Conservation (phyloP, 2,329 filamentous ascomycete genomes). For the Chaetomium sp. region DNA sequence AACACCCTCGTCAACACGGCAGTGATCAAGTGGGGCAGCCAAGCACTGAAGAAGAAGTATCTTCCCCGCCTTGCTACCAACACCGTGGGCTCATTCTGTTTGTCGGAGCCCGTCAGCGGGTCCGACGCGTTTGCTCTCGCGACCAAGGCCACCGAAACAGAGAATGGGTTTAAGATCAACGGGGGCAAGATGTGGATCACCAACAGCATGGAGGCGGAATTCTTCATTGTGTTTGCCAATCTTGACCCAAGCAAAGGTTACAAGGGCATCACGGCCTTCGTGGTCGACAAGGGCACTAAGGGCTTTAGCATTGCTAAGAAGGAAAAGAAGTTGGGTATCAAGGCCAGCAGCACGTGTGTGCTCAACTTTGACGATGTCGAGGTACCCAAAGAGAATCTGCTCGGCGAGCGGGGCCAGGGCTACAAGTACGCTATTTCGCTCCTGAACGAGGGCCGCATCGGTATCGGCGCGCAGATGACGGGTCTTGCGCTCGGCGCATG, state of each 20-base stretch:
- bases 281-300: constrained; percentile 82
- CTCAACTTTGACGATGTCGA: constrained; percentile 96
- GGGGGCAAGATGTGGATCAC: constrained; percentile 99
- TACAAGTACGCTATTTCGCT: constrained; percentile 97
- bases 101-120: constrained; percentile 86
- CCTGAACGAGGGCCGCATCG: constrained; percentile 93
- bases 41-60: constrained; percentile 74
- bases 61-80: constrained; percentile 84
- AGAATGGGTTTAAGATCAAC: constrained; percentile 76
- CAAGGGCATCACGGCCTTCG: constrained; percentile 93
- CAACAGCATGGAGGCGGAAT: constrained; percentile 84
- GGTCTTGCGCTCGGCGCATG: constrained; percentile 89
- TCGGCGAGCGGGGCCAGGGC: constrained; percentile 82
- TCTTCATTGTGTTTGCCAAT: constrained; percentile 98
- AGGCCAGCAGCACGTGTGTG: constrained; percentile 91
- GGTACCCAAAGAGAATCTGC: constrained; percentile 78
- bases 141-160: constrained; percentile 80
- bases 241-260: constrained; percentile 87
- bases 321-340: constrained; percentile 99
- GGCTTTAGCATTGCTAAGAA: constrained; percentile 98
- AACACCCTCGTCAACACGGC: constrained; percentile 97
- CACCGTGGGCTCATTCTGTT: constrained; percentile 86
- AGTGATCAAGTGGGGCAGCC: constrained; percentile 75
- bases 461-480: constrained; percentile 98
- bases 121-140: constrained; percentile 94